Conservation (phyloP, 139 green algal genomes). For the Chlorella sp. region DNA sequence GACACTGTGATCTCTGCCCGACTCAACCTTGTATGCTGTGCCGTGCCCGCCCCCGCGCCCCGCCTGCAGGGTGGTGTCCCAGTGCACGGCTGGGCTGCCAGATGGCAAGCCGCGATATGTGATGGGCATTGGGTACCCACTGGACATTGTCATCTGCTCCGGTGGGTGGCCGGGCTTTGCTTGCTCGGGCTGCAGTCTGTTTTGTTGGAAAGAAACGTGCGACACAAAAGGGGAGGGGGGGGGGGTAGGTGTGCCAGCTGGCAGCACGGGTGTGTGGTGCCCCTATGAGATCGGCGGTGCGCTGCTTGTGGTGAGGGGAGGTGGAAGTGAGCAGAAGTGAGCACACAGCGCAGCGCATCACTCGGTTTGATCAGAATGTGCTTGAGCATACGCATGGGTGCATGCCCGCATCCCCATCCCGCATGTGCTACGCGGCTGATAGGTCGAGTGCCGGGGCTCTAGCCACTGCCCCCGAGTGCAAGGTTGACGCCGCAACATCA, state of each 20-base stretch:
- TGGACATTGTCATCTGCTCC: slow-evolving; percentile 96
- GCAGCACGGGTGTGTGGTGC: no score
- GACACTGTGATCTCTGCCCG: no score
- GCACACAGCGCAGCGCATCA: not conserved
- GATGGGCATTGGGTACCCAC: slow-evolving; percentile 92
- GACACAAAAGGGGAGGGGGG: no score
- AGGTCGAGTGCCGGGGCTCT: slow-evolving; percentile 38
- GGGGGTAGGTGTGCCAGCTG: no score
- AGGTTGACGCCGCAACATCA: slow-evolving; percentile 37
- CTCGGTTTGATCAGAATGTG: not conserved
- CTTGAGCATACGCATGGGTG: not conserved
- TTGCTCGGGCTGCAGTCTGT: not conserved
- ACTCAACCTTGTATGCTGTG: not conserved
- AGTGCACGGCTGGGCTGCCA: slow-evolving; percentile 80
- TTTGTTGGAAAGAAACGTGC: no score
- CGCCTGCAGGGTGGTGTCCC: slow-evolving; percentile 83
- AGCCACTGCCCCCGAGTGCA: slow-evolving; percentile 30
- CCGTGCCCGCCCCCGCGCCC: not conserved
- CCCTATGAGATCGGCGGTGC: no score
- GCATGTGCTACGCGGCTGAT: slow-evolving; percentile 20
- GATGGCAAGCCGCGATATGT: slow-evolving; percentile 95
- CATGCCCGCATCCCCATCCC: not conserved
- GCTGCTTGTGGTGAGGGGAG: no score
- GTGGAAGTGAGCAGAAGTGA: no score
- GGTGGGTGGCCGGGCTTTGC: not conserved